phyloP scores from a whole-genome alignment of 768 basidiomycete species.

The Suillus clintonianus region DNA sequence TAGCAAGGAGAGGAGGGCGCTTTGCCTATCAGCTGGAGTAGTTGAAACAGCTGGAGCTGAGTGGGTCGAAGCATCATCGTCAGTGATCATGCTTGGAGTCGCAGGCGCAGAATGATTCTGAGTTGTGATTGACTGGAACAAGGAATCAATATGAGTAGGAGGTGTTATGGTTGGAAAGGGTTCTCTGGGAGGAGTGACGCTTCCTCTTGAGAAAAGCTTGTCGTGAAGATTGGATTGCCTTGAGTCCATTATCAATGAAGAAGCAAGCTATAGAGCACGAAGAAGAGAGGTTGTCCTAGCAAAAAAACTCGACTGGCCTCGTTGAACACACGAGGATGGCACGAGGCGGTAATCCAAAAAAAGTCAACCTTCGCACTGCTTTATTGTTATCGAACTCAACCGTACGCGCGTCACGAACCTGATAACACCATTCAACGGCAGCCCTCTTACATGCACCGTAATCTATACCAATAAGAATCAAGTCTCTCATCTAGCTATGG shows the following conservation, averaged over 20 bases:
- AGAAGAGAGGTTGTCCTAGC: not conserved
- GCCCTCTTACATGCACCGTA: no score
- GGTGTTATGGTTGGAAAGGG: slow-evolving; percentile 42
- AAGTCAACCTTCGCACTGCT: not conserved
- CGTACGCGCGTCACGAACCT: no score
- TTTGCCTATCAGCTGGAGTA: slow-evolving; percentile 67
- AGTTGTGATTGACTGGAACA: slow-evolving; percentile 58
- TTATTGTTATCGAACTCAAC: no score
- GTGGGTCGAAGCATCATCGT: slow-evolving; percentile 43
- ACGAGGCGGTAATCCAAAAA: not conserved
- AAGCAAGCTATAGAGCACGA: no score
- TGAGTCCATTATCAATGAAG: not conserved
- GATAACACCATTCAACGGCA: no score
- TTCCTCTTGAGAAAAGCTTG: slow-evolving; percentile 55
- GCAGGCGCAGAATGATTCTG: slow-evolving; percentile 49
- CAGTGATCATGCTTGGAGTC: slow-evolving; percentile 43
- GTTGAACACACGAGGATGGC: slow-evolving; percentile 29
- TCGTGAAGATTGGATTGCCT: slow-evolving; percentile 17
- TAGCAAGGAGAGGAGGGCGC: slow-evolving; percentile 71
- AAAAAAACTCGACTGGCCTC: slow-evolving; percentile 18
- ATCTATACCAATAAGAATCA: no score
- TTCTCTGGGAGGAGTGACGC: slow-evolving; percentile 48
- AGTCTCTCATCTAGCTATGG: no score
- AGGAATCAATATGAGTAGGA: slow-evolving; percentile 64
- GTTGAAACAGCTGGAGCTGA: slow-evolving; percentile 25